Base-by-base conservation (phyloP, 371 early-diverging fungal genomes). In the Choanephora cucurbitarum region DNA sequence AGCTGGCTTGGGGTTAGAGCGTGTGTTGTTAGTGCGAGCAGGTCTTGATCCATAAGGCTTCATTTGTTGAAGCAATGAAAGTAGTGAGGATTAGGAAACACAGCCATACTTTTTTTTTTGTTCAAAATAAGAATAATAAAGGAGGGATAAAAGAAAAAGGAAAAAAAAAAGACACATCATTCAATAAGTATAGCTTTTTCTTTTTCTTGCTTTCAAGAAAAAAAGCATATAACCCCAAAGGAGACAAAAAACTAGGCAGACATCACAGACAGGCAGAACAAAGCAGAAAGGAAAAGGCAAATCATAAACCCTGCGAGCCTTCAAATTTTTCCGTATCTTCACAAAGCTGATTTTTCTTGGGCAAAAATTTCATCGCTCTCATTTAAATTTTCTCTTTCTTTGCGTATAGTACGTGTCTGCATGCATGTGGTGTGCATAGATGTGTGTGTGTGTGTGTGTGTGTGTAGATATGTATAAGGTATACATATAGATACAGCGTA, bases 21-120 rank as follows among this genome's bases (percentile, higher is more conserved):
- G 39, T 50, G 39, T 64, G 39, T 34, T 57, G 43, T 32, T 52
- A 24, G 46, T 55, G 28, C 63, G 63, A 47, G 57, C 24, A 49
- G 60, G 49, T 64, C 69, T 65, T 43, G 58, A 47, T 53, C 63
- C 57, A 57, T 57, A 64, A 34, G 65, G 65, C 65, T 64, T 64
- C 52, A 48, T 18, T 45, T 15, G 32, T 31, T 33, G 47, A 53
- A 53, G 46, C 56, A 56, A n/a, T 50, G 52, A 55, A 65, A 45
- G 33, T 46, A 53, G 49, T 50, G 58, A 41, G 44, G 46, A 64
- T 64, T 64, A 64, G 55, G 59, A 61, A 40, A 54, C 53, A n/a
- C 43, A 40, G 44, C 2, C 2, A 37, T 11, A 5, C 28, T 28
- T 28, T 50, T 22, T 55, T 50, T 51, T 34, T n/a, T 11, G 15